Percentiles rank a stretch among this genome's conserved stretches.
Conservation (phyloP, 345 rosid species). For the Microthlaspi erraticum region DNA sequence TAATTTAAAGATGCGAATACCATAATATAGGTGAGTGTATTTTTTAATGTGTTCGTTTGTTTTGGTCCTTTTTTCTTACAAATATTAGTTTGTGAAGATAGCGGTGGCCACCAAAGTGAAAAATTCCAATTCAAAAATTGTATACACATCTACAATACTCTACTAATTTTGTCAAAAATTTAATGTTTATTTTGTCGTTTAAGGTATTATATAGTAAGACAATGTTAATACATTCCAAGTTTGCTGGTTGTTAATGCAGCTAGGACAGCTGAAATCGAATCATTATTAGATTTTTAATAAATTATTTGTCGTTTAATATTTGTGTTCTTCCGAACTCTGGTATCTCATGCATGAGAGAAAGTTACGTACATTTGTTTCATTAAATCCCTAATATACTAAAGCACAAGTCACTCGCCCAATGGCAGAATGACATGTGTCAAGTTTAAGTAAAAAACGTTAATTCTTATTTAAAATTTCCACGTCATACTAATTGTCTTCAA, state of each 20-base stretch:
- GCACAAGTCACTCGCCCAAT: too few relatives aligned
- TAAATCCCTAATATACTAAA: too few relatives aligned
- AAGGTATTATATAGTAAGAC: conserved; percentile 3
- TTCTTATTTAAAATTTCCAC: too few relatives aligned
- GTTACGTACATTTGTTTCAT: conserved; percentile 10
- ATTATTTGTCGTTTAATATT: conserved; percentile 40
- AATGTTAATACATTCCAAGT: conserved; percentile 23
- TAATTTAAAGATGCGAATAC: background rate
- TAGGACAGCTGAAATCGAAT: conserved; percentile 30
- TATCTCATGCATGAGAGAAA: conserved; percentile 39
- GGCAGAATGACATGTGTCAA: too few relatives aligned
- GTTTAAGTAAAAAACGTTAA: too few relatives aligned
- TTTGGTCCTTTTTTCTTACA: conserved; percentile 4
- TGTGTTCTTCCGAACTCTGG: conserved; percentile 35
- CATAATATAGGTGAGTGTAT: background rate
- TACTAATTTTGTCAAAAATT: background rate
- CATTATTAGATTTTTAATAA: conserved; percentile 30
- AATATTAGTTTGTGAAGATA: background rate
- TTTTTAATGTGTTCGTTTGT: background rate
- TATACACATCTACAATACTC: background rate
- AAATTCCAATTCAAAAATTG: background rate
- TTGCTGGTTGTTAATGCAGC: conserved; percentile 32
- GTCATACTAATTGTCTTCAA: too few relatives aligned
- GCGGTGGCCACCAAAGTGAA: background rate
- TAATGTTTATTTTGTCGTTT: background rate